Conservation (phyloP, 805 yeast genomes). For the Candida sphagnicola region DNA sequence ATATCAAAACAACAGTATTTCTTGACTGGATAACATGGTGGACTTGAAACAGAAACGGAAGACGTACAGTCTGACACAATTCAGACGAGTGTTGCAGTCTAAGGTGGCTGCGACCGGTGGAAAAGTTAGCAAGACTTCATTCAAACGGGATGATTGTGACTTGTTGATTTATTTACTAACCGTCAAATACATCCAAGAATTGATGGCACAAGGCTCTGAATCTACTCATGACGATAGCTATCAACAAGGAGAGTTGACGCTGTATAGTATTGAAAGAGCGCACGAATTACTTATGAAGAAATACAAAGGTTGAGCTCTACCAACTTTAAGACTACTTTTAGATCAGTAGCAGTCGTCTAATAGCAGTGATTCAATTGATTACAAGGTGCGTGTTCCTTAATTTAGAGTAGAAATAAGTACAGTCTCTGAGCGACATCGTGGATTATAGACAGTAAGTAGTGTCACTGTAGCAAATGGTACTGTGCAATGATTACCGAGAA, state of each 20-base stretch:
- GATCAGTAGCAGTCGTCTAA: no score
- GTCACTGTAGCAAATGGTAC: no score
- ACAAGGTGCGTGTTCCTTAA: no score
- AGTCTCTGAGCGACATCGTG: no score
- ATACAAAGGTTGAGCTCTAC: conserved; percentile 31
- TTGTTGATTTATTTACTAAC: conserved; percentile 45
- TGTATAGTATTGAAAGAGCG: conserved; percentile 36
- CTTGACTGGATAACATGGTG: background rate
- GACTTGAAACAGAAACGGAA: conserved; percentile 7
- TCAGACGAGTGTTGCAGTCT: conserved; percentile 7
- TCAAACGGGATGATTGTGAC: conserved; percentile 39
- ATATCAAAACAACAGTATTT: no score
- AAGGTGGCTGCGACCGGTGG: conserved; percentile 8
- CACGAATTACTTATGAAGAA: conserved; percentile 26
- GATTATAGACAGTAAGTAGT: no score
- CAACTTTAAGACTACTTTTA: no score
- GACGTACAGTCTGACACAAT: conserved; percentile 14
- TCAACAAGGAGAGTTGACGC: conserved; percentile 26
- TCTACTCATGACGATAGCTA: conserved; percentile 34
- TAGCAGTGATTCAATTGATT: no score
- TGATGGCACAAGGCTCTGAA: conserved; percentile 36
- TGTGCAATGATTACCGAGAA: no score
- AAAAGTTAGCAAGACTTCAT: conserved; percentile 14
- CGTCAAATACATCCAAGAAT: conserved; percentile 40
- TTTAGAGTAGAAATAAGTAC: no score